phyloP scores from a whole-genome alignment of 139 green algal species.

The Closterium sp. region DNA sequence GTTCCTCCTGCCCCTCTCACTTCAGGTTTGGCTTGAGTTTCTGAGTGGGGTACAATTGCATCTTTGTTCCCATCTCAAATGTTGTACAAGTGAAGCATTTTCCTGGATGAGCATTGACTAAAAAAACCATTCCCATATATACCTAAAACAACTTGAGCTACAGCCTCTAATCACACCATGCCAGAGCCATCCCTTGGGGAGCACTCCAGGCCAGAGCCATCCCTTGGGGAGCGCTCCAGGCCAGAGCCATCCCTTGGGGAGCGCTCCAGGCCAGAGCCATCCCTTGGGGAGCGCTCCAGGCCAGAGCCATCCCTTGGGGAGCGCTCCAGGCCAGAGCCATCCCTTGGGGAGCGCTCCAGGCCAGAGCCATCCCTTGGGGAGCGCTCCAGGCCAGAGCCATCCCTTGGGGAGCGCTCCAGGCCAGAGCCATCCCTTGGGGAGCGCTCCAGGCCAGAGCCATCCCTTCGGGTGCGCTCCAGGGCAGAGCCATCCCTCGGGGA shows the following conservation, averaged over 20 bases:
- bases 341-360: not conserved
- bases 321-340: not conserved
- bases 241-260: not conserved
- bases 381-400: not conserved
- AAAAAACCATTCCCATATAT: not conserved
- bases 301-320: not conserved
- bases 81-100: not conserved
- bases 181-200: no score
- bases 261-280: not conserved
- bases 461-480: not conserved
- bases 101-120: not conserved
- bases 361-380: not conserved
- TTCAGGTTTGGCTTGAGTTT: no score
- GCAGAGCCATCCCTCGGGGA: not conserved
- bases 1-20: no score
- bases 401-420: not conserved
- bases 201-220: no score
- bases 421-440: not conserved
- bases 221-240: no score
- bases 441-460: not conserved
- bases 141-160: no score
- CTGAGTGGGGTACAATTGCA: no score
- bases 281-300: not conserved
- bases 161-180: not conserved
- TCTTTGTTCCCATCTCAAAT: no score